Evolutionary conservation across 1,139 yeast species (phyloP).

Genomic region (Kodamaea derodonti): DNA sequence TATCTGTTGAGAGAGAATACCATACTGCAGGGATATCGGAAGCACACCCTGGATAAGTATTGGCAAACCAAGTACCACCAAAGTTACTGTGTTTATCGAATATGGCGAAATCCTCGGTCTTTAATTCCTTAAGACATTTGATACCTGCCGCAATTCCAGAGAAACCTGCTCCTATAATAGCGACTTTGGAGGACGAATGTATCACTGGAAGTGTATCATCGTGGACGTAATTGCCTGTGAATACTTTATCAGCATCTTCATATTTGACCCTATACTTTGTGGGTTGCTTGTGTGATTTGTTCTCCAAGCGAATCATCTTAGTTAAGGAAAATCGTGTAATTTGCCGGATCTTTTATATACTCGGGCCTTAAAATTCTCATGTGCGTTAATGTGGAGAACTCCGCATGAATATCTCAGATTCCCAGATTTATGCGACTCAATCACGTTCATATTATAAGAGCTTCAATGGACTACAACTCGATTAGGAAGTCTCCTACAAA

Average conservation of each 20-base stretch:
- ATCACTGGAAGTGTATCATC: slow-evolving; percentile 23
- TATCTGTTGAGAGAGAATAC: slow-evolving; percentile 40
- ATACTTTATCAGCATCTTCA: slow-evolving; percentile 25
- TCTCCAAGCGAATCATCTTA: background rate
- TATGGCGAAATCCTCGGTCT: slow-evolving; percentile 31
- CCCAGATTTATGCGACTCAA: too few species aligned
- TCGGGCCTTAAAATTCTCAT: background rate
- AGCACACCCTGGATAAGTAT: slow-evolving; percentile 54
- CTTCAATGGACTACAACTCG: too few species aligned
- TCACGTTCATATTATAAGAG: too few species aligned
- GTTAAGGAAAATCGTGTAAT: too few species aligned
- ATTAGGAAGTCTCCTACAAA: too few species aligned
- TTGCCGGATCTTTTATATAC: too few species aligned
- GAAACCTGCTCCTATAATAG: slow-evolving; percentile 49
- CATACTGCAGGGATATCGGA: slow-evolving; percentile 49
- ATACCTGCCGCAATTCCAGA: slow-evolving; percentile 39
- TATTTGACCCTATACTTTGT: slow-evolving; percentile 26
- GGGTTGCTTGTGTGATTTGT: slow-evolving; percentile 19
- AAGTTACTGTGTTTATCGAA: slow-evolving; percentile 43
- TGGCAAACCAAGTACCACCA: slow-evolving; percentile 58
- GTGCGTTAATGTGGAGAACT: background rate
- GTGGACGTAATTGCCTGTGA: slow-evolving; percentile 15
- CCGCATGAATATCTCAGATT: too few species aligned
- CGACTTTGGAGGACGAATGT: slow-evolving; percentile 25
- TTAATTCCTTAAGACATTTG: slow-evolving; percentile 26